Conservation (phyloP, 805 yeast species). For the Zygosaccharomyces bailii region DNA sequence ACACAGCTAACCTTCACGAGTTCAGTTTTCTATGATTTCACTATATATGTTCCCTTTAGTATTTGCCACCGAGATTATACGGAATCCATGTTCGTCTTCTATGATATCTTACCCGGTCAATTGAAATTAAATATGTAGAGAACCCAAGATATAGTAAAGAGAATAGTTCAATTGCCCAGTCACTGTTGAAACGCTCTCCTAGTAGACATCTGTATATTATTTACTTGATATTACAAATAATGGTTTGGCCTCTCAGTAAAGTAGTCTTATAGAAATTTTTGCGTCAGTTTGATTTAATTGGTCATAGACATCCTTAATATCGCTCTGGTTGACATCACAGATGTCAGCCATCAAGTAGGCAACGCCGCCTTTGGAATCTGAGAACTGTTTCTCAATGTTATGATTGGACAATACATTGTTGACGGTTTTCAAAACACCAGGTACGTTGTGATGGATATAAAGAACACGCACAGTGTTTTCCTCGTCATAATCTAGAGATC, state of each 20-base stretch:
- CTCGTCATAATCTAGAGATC: slow-evolving; percentile 84
- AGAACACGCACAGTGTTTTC: slow-evolving; percentile 87
- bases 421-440: slow-evolving; percentile 97
- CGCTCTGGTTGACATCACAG: slow-evolving; percentile 74
- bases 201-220: no score
- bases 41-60: slow-evolving; percentile 7
- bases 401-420: slow-evolving; percentile 91
- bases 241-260: slow-evolving; percentile 49
- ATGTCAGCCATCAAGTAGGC: slow-evolving; percentile 99
- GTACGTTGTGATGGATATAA: slow-evolving; percentile 95
- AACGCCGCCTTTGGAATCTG: slow-evolving; percentile 94
- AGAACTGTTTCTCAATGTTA: slow-evolving; percentile 96
- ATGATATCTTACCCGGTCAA: slow-evolving; percentile 5
- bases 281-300: slow-evolving; percentile 85
- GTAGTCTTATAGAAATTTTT: slow-evolving; percentile 84
- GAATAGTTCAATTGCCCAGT: background rate
- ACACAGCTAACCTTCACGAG: no score
- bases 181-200: no score
- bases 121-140: no score
- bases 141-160: no score
- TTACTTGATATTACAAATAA: background rate
- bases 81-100: background rate
- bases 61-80: slow-evolving; percentile 25
- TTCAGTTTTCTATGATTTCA: background rate
- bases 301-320: slow-evolving; percentile 79